Base-by-base conservation (phyloP, 2,329 filamentous ascomycete genomes). In the Penicillium sp. region DNA sequence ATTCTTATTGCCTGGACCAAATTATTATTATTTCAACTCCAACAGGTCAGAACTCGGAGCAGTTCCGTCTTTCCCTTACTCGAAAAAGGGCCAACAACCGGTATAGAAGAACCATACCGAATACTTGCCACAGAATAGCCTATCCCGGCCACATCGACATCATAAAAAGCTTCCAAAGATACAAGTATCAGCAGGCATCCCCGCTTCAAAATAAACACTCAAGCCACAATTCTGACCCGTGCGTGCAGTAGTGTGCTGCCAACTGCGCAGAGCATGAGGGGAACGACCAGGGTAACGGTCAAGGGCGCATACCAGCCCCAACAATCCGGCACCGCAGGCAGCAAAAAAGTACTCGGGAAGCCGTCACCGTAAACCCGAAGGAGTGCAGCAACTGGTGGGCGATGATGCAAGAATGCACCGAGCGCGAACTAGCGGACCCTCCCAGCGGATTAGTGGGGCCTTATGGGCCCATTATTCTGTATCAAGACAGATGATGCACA, bases 351-450 rank as follows among this genome's bases (percentile, higher is more conserved):
- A 37, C 53, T 61, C 59, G 54, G 59, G 54, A 61, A 53, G 58
- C 62, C 62, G 62, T 65, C 60, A 65, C 57, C 60, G 60, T 51
- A 26, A 30, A 30, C 55, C 63, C 60, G 55, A 60, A 54, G 12
- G 33, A 47, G 58, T 8, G 26, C 38, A 38, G 49, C 12, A n/a
- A 53, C 51, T 30, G 22, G 56, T 57, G 51, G 55, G 40, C 17
- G 55, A 63, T 65, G 63, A 63, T 58, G 63, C 61, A 63, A 65
- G 60, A 65, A 65, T 65, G 63, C 63, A 40, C 63, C 60, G 63
- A 38, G 45, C 45, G 51, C 60, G 37, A 63, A 60, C 63, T 61
- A 65, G 60, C 54, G 42, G 51, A 38, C 53, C 17, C 57, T 13
- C n/a, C 15, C 10, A 56, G 60, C 49, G 63, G 60, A 65, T 65